Percentiles rank a stretch among this genome's conserved stretches.
Evolutionary conservation across 257 asterid species (phyloP).

Genomic region (Jasminum sambac): DNA sequence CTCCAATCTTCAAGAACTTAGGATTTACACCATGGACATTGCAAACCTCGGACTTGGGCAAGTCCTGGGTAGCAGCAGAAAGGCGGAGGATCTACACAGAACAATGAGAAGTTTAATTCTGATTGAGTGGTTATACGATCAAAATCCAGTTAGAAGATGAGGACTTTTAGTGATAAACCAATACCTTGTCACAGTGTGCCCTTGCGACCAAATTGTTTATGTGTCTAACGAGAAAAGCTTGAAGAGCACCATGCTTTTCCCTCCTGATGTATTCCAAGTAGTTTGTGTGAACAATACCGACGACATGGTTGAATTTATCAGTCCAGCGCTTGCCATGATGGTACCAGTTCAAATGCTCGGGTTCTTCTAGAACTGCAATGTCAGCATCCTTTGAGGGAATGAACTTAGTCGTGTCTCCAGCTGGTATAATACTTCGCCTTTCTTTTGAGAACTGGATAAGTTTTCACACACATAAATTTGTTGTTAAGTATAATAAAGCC

Average conservation of each 20-base stretch:
- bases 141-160: conserved; percentile 6
- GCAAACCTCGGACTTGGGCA: conserved; percentile 83
- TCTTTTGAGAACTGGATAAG: conserved; percentile 65
- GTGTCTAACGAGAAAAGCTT: conserved; percentile 91
- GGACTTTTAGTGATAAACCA: neutral
- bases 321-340: conserved; percentile 99
- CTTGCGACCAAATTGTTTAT: conserved; percentile 88
- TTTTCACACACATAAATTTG: too few relatives aligned
- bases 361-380: conserved; percentile 97
- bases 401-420: conserved; percentile 92
- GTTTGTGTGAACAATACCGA: conserved; percentile 94
- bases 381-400: conserved; percentile 93
- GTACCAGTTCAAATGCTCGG: conserved; percentile 98
- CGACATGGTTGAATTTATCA: conserved; percentile 95
- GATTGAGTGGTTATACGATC: conserved; percentile 3
- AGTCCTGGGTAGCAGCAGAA: conserved; percentile 96
- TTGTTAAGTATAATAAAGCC: too few relatives aligned
- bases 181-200: conserved; percentile 94
- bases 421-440: conserved; percentile 92
- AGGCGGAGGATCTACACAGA: conserved; percentile 82
- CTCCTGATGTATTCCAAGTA: conserved; percentile 98
- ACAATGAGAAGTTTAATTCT: neutral
- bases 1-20: conserved; percentile 83
- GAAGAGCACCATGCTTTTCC: conserved; percentile 95
- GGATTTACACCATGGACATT: conserved; percentile 98